Conservation (phyloP, 805 yeast genomes). For the Candida insectorum region DNA sequence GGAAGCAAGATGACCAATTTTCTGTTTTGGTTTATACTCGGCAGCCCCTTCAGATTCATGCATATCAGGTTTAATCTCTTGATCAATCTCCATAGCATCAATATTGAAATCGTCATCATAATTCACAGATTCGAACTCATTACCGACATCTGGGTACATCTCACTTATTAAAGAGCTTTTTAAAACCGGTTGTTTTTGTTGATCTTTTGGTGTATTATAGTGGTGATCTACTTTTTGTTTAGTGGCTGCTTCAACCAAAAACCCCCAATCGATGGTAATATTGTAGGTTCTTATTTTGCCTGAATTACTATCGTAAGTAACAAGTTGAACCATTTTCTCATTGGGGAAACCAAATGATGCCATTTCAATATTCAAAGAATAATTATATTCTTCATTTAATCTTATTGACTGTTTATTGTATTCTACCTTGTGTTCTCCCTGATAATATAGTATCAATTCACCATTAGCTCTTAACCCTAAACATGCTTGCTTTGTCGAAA, state of each 20-base stretch:
- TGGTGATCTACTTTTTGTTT: constrained; percentile 45
- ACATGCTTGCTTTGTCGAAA: constrained; percentile 66
- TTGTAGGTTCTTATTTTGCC: constrained; percentile 39
- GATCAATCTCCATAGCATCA: constrained; percentile 15
- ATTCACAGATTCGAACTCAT: constrained; percentile 8
- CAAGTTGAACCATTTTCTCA: constrained; percentile 44
- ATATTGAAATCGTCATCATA: constrained; percentile 13
- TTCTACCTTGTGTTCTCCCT: constrained; percentile 59
- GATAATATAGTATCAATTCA: constrained; percentile 55
- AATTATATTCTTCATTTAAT: constrained; percentile 22
- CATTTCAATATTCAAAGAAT: constrained; percentile 11
- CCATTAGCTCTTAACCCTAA: constrained; percentile 65
- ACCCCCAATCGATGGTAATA: constrained; percentile 55
- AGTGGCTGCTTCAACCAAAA: constrained; percentile 43
- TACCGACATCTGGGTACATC: constrained; percentile 9
- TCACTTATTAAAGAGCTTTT: constrained; percentile 10
- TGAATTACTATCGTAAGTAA: constrained; percentile 35
- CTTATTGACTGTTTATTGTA: constrained; percentile 38
- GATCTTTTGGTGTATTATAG: constrained; percentile 47
- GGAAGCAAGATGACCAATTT: constrained; percentile 17
- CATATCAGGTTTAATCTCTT: neutral
- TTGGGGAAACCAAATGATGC: constrained; percentile 53
- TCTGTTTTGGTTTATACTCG: constrained; percentile 9
- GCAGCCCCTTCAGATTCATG: neutral
- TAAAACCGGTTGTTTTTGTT: constrained; percentile 40